These are phyloP conservation scores for Bacidia gigantensis DNA, from an alignment of 495 filamentous ascomycete genomes.

Conservation along the genomic window DNA sequence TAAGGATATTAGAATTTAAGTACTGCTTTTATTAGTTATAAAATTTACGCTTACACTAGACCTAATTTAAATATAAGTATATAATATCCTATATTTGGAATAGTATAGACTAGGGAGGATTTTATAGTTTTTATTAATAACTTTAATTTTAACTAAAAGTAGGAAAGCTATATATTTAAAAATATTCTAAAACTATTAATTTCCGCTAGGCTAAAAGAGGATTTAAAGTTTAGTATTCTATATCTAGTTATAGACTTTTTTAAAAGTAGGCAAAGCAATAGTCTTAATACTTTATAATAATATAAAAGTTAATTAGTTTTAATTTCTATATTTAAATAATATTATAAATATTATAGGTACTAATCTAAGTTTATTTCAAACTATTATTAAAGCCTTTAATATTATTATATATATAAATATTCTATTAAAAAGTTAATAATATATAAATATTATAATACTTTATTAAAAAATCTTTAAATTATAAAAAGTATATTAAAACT, in stretches of 20 bases:
- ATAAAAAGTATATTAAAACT: constrained; percentile 1
- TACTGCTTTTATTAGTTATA: background rate
- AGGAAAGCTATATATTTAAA: constrained; percentile 5
- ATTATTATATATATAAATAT: constrained; percentile 9
- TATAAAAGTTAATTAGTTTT: constrained; percentile 3
- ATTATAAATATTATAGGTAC: background rate
- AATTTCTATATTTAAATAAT: background rate
- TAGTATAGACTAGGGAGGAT: background rate
- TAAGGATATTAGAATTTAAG: background rate
- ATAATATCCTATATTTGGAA: constrained; percentile 1
- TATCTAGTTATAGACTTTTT: constrained; percentile 8
- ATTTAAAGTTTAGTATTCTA: constrained; percentile 1
- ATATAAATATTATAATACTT: constrained; percentile 5
- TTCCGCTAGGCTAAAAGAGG: background rate
- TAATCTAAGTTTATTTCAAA: background rate
- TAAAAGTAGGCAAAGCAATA: background rate
- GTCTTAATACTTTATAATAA: constrained; percentile 2
- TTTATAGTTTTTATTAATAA: background rate
- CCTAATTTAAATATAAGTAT: background rate
- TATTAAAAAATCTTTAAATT: constrained; percentile 1
- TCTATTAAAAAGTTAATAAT: constrained; percentile 8
- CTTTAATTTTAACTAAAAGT: background rate
- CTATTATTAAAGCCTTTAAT: background rate
- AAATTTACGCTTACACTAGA: background rate
- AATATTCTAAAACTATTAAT: constrained; percentile 5